A percentile compares a stretch with the other conserved stretches of the same genome.
phyloP scores from a whole-genome alignment of 495 filamentous ascomycete species.

The Neurospora sp. region DNA sequence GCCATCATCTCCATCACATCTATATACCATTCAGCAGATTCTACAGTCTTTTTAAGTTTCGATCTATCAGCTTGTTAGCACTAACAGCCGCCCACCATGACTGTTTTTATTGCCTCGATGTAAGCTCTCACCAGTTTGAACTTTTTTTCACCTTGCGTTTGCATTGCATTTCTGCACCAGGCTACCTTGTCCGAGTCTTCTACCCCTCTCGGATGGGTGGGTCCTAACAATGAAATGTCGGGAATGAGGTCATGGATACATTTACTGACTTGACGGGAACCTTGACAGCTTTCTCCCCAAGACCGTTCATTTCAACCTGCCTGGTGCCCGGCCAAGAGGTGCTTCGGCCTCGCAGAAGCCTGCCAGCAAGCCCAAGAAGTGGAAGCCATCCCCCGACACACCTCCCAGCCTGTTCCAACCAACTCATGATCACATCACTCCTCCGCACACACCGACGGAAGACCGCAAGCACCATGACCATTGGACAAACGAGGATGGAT shows the following conservation, averaged over 20 bases:
- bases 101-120: conserved; percentile 77
- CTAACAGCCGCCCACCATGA: conserved; percentile 45
- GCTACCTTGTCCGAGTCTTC: conserved; percentile 1
- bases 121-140: conserved; percentile 35
- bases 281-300: conserved; percentile 71
- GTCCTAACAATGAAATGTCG: background rate
- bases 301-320: conserved; percentile 66
- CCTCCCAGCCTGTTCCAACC: conserved; percentile 38
- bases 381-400: conserved; percentile 18
- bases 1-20: background rate
- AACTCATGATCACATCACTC: conserved; percentile 30
- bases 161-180: conserved; percentile 1
- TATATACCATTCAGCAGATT: conserved; percentile 27
- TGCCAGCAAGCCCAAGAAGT: conserved; percentile 11
- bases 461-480: conserved; percentile 43
- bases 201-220: background rate
- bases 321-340: conserved; percentile 25
- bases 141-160: background rate
- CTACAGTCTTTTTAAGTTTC: background rate
- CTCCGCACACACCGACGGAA: conserved; percentile 51
- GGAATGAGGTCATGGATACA: background rate
- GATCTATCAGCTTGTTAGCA: background rate
- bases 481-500: conserved; percentile 48
- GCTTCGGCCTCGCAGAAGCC: conserved; percentile 23
- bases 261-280: background rate